Conservation (phyloP, 148 eudicot genomes). For the Rhododendron henanense region DNA sequence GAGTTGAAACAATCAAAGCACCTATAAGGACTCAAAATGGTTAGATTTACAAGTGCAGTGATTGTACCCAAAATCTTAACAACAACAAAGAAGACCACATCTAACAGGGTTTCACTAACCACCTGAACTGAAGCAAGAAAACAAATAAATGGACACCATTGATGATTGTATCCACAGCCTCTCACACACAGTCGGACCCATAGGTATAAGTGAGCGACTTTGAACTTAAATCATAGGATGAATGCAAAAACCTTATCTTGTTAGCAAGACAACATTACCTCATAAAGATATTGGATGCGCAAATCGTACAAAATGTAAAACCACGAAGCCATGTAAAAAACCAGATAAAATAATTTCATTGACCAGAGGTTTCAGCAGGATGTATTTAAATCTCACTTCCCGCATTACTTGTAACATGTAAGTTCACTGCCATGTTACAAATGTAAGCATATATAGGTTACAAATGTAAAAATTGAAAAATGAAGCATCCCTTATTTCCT, state of each 20-base stretch:
- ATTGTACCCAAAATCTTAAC: not conserved
- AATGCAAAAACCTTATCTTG: not conserved
- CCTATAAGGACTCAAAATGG: not conserved
- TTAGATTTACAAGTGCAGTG: not conserved
- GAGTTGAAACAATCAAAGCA: constrained; percentile 1
- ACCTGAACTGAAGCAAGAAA: not conserved
- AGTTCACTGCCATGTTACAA: not conserved
- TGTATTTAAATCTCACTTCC: not conserved
- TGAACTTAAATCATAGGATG: not conserved
- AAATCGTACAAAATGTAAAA: not conserved
- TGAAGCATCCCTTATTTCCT: not conserved
- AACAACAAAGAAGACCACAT: constrained; percentile 24
- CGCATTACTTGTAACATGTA: not conserved
- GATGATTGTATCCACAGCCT: not conserved
- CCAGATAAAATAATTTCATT: not conserved
- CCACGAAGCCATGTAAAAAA: not conserved
- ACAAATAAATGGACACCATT: not conserved
- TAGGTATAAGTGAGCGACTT: not conserved
- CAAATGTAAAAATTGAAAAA: not conserved
- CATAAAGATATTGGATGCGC: not conserved
- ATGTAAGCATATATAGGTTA: not conserved
- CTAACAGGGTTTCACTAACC: constrained; percentile 60
- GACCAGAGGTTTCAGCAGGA: not conserved
- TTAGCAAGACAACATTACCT: not conserved
- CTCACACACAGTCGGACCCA: not conserved